Conservation (phyloP, 108 stramenopile species). For the Nitzschia putrida region DNA sequence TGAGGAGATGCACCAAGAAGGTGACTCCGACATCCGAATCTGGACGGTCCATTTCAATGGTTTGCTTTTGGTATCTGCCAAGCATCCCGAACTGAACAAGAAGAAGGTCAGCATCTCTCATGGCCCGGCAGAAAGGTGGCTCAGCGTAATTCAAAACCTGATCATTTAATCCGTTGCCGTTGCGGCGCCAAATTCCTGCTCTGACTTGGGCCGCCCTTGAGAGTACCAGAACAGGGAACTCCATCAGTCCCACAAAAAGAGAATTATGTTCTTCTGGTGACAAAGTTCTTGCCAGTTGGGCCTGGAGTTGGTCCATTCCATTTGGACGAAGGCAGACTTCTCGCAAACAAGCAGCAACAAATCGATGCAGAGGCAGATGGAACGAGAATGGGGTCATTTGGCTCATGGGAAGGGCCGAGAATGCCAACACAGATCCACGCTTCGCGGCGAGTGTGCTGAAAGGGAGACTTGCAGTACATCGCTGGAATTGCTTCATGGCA, state of each 20-base stretch:
- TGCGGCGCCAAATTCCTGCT: constrained; percentile 89
- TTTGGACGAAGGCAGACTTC: constrained; percentile 66
- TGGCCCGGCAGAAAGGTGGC: constrained; percentile 89
- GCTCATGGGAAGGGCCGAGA: constrained; percentile 68
- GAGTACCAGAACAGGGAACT: constrained; percentile 75
- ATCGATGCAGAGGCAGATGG: constrained; percentile 90
- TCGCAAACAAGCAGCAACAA: constrained; percentile 77
- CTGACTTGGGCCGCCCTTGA: constrained; percentile 85
- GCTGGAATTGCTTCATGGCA: constrained; percentile 43
- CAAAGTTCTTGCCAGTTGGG: constrained; percentile 36
- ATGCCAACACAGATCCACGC: constrained; percentile 62
- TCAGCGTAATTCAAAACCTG: constrained; percentile 88
- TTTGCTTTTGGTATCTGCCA: constrained; percentile 45
- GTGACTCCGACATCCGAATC: constrained; percentile 44
- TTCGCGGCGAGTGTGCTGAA: constrained; percentile 68
- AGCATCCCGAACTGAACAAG: constrained; percentile 78
- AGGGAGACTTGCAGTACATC: constrained; percentile 63
- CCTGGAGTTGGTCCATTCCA: constrained; percentile 19
- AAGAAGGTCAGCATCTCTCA: constrained; percentile 89
- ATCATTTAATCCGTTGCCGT: constrained; percentile 86
- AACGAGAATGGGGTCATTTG: constrained; percentile 84
- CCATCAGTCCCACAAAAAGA: constrained; percentile 77
- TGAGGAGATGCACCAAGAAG: constrained; percentile 56
- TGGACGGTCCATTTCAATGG: constrained; percentile 10
- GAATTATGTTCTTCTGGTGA: constrained; percentile 24